Evolutionary conservation across 805 yeast species (phyloP).

Genomic region (Wickerhamomyces mucosus): DNA sequence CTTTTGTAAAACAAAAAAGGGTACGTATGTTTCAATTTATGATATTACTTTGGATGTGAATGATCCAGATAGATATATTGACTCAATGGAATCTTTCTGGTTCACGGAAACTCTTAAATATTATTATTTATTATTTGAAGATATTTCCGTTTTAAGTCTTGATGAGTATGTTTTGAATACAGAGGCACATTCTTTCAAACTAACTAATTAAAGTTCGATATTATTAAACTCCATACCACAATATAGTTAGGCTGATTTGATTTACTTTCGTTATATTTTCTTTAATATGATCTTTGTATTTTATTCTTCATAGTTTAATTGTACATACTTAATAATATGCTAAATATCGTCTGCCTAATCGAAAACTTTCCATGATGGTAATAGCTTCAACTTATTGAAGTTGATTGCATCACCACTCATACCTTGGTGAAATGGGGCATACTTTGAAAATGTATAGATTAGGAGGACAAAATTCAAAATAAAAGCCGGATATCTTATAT

Average conservation of each 20-base stretch:
- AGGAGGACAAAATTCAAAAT: slow-evolving; percentile 38
- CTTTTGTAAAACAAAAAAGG: slow-evolving; percentile 22
- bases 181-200: slow-evolving; percentile 50
- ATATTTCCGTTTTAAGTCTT: slow-evolving; percentile 30
- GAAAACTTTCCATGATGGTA: slow-evolving; percentile 42
- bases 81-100: slow-evolving; percentile 42
- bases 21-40: slow-evolving; percentile 27
- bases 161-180: slow-evolving; percentile 51
- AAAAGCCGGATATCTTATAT: slow-evolving; percentile 29
- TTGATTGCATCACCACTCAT: slow-evolving; percentile 50
- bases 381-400: slow-evolving; percentile 42
- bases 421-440: slow-evolving; percentile 70
- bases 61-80: slow-evolving; percentile 17
- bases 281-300: neutral
- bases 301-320: neutral
- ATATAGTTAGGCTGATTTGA: neutral
- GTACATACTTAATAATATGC: neutral
- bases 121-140: slow-evolving; percentile 39
- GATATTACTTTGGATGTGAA: slow-evolving; percentile 28
- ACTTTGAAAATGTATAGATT: slow-evolving; percentile 47
- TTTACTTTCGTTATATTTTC: slow-evolving; percentile 1
- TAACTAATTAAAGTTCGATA: slow-evolving; percentile 4
- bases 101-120: slow-evolving; percentile 52
- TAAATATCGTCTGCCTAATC: neutral
- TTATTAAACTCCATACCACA: neutral